These are phyloP conservation scores for Strobilomyces confusus DNA, from an alignment of 768 basidiomycete genomes.

Conservation along the genomic window DNA sequence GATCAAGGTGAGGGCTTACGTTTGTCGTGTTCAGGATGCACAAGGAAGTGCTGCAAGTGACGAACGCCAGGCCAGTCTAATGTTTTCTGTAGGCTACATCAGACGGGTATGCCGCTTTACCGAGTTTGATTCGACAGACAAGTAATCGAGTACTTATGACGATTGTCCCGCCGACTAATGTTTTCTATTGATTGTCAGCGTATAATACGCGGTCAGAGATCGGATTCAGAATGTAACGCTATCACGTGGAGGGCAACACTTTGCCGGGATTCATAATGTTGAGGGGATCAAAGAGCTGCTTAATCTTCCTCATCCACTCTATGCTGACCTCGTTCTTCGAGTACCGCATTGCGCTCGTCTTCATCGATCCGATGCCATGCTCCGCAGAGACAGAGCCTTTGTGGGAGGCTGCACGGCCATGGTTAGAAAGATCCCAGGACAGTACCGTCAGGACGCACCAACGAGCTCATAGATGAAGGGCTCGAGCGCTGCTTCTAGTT, in stretches of 20 bases:
- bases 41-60: neutral
- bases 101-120: too few relatives aligned
- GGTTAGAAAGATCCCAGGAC: neutral
- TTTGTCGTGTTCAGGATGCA: conserved; percentile 14
- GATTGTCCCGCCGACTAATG: too few relatives aligned
- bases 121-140: too few relatives aligned
- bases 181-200: neutral
- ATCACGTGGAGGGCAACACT: conserved; percentile 41
- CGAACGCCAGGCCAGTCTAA: neutral
- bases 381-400: conserved; percentile 95
- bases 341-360: conserved; percentile 84
- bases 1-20: conserved; percentile 1
- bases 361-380: conserved; percentile 96
- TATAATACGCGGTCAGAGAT: neutral
- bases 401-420: conserved; percentile 51
- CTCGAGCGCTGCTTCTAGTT: conserved; percentile 84
- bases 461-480: conserved; percentile 94
- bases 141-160: too few relatives aligned
- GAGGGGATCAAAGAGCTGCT: conserved; percentile 81
- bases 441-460: conserved; percentile 40
- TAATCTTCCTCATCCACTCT: conserved; percentile 87
- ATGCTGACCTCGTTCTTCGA: conserved; percentile 80
- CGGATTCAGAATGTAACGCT: neutral
- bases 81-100: conserved; percentile 12
- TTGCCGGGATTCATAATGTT: conserved; percentile 94